Evolutionary conservation across 768 basidiomycete species (phyloP).

Genomic region (Fomitopsis pulvina): DNA sequence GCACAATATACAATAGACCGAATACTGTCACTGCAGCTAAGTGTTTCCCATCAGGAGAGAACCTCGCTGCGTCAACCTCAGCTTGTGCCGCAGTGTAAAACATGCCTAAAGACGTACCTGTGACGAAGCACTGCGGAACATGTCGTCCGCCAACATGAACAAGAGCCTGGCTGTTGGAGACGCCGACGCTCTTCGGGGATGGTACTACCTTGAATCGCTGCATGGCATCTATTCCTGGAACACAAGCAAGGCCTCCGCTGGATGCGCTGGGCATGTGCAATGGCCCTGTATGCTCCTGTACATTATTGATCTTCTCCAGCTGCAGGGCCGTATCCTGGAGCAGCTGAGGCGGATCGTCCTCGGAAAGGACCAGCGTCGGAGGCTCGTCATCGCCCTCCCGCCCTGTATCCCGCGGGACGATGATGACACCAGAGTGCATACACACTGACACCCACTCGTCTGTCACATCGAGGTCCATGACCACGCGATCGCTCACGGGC

Average conservation of each 20-base stretch:
- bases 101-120: slow-evolving; percentile 4
- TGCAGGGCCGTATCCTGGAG: slow-evolving; percentile 3
- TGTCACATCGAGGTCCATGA: slow-evolving; percentile 17
- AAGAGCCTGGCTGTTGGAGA: slow-evolving; percentile 5
- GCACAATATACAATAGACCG: slow-evolving; percentile 15
- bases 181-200: neutral
- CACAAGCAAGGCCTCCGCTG: neutral
- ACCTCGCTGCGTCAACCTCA: slow-evolving; percentile 8
- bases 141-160: slow-evolving; percentile 1
- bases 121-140: slow-evolving; percentile 8
- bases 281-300: neutral
- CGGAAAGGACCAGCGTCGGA: slow-evolving; percentile 10
- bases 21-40: slow-evolving; percentile 14
- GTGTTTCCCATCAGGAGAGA: slow-evolving; percentile 20
- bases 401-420: neutral
- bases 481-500: slow-evolving; percentile 1
- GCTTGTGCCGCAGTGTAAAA: neutral
- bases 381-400: neutral
- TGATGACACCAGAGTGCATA: slow-evolving; percentile 9
- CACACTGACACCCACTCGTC: slow-evolving; percentile 9
- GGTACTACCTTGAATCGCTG: slow-evolving; percentile 7
- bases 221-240: slow-evolving; percentile 10
- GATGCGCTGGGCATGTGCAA: neutral
- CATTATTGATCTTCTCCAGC: neutral
- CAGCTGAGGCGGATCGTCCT: slow-evolving; percentile 6